Percentiles rank a stretch among this genome's conserved stretches.
Conservation (phyloP, 2,329 filamentous ascomycete species). For the Colletotrichum orchidophilum region DNA sequence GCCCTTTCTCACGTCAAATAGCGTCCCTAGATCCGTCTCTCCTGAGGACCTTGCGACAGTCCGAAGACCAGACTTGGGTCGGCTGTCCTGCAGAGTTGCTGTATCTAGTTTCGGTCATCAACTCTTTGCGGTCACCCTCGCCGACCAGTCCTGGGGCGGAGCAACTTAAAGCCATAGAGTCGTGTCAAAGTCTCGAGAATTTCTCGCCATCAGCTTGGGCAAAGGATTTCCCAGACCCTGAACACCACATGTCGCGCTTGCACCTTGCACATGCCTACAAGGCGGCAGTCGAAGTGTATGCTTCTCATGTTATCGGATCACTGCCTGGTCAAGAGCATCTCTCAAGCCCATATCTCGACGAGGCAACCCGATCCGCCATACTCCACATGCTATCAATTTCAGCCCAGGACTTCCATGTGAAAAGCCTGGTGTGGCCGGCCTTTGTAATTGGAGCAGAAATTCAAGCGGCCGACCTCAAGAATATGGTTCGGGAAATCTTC, state of each 20-base stretch:
- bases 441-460: constrained; percentile 21
- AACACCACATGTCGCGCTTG: background rate
- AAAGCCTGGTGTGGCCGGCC: constrained; percentile 26
- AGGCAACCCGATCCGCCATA: constrained; percentile 1
- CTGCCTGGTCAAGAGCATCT: background rate
- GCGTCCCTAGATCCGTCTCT: background rate
- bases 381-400: constrained; percentile 7
- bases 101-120: constrained; percentile 10
- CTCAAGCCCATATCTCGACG: background rate
- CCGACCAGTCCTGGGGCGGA: background rate
- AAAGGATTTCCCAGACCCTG: background rate
- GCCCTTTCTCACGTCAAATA: background rate
- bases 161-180: background rate
- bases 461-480: background rate
- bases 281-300: constrained; percentile 20
- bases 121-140: constrained; percentile 6
- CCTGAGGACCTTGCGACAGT: constrained; percentile 9
- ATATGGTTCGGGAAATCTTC: constrained; percentile 5
- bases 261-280: constrained; percentile 27
- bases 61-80: constrained; percentile 25
- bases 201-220: constrained; percentile 19
- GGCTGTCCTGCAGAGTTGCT: constrained; percentile 25
- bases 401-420: constrained; percentile 20
- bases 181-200: background rate
- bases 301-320: background rate